Base-by-base conservation (phyloP, 257 asterid species). In the Sherardia arvensis region DNA sequence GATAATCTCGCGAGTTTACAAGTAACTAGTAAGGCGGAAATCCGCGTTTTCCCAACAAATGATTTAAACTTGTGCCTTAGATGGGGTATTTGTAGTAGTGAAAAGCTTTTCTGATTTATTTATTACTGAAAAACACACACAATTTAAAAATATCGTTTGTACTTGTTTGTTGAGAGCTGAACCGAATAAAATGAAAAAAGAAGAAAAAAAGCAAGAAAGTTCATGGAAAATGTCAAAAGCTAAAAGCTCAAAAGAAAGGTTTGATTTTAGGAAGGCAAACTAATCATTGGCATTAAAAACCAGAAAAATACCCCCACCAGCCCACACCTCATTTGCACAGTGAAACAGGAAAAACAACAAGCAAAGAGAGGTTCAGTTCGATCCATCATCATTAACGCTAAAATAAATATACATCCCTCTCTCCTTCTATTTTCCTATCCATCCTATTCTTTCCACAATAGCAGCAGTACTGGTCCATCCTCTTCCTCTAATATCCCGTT, bases 211-310 rank as follows among this genome's bases (percentile, higher is more conserved):
- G 66, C 60, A 69, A 76, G 70, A 76, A 72, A 76, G 78, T 72
- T 77, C 64, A 66, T 59, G 32, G 69, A 66, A 53, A 64, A 62
- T 66, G 66, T 48, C 43, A 43, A 62, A 77, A 61, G 65, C 54
- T 59, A 58, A 69, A 72, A 69, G 69, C 60, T 71, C 26, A 47
- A 73, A 69, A 62, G 73, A 69, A 65, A 73, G 73, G n/a, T n/a
- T 74, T 77, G 71, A 73, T 73, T 77, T 65, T 66, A 11, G 63
- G 71, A 66, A 77, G 66, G 76, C 72, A 59, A 69, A 6, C 48
- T 69, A 71, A 69, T 70, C 48, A 40, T 14, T 40, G 48, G 48
- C 48, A 40, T 11, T 14, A 40, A 11, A 40, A 11, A 40, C n/a
- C 51, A 43, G 8, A 43, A 38, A 36, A 38, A 38, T 15, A 59